Conservation (phyloP, 495 filamentous ascomycete genomes). For the Evernia prunastri region DNA sequence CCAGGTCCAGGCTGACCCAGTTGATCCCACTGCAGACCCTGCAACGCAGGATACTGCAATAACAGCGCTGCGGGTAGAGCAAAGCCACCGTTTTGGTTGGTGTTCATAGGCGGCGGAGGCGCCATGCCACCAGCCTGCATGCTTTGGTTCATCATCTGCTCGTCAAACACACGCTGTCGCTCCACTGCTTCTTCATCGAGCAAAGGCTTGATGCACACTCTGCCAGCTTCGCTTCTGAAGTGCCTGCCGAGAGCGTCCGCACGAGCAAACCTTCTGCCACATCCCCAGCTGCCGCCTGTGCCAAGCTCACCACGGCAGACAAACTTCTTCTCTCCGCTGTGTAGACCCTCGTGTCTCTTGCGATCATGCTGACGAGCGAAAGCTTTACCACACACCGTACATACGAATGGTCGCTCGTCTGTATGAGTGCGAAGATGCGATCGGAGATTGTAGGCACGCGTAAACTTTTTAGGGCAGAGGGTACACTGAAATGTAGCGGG, state of each 20-base stretch:
- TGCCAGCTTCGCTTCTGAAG: slow-evolving; percentile 90
- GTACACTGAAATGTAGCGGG: slow-evolving; percentile 86
- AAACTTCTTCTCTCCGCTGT: slow-evolving; percentile 94
- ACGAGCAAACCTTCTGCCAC: slow-evolving; percentile 85
- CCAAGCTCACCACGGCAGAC: slow-evolving; percentile 89
- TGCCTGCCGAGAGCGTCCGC: slow-evolving; percentile 95
- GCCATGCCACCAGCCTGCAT: slow-evolving; percentile 23
- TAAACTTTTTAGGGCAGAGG: slow-evolving; percentile 82
- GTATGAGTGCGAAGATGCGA: slow-evolving; percentile 92
- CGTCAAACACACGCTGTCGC: slow-evolving; percentile 25
- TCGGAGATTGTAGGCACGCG: slow-evolving; percentile 80
- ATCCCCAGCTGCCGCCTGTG: slow-evolving; percentile 80
- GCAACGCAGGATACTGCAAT: slow-evolving; percentile 85
- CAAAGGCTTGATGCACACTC: slow-evolving; percentile 92
- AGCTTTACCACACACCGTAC: slow-evolving; percentile 91
- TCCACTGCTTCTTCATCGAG: slow-evolving; percentile 45
- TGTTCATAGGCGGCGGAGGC: slow-evolving; percentile 17
- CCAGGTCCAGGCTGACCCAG: slow-evolving; percentile 46
- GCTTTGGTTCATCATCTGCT: slow-evolving; percentile 24
- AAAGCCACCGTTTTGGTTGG: slow-evolving; percentile 44
- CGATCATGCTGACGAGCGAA: slow-evolving; percentile 92
- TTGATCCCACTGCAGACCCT: slow-evolving; percentile 71
- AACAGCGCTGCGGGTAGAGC: slow-evolving; percentile 80
- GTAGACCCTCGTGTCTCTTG: slow-evolving; percentile 84
- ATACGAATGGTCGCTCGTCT: slow-evolving; percentile 90